These are phyloP conservation scores for Aspergillus jensenii DNA, from an alignment of 2,329 filamentous ascomycete genomes.

Conservation along the genomic window DNA sequence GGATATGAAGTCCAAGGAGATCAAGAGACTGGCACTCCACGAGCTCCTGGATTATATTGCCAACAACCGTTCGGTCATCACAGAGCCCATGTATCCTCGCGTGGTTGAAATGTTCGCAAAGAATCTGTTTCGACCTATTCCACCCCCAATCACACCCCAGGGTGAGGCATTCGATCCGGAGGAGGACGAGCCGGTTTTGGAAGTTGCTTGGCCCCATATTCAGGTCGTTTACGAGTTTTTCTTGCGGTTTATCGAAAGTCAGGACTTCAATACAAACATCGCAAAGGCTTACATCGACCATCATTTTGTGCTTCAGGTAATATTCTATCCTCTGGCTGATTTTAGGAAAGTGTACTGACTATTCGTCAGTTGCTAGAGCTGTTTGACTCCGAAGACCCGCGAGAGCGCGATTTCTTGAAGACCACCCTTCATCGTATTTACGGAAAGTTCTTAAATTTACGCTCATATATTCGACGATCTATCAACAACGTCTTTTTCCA, in stretches of 20 bases:
- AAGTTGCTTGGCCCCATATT: slow-evolving; percentile 98
- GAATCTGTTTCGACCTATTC: slow-evolving; percentile 95
- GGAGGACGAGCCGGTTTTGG: slow-evolving; percentile 95
- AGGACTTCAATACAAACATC: slow-evolving; percentile 99
- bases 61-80: slow-evolving; percentile 97
- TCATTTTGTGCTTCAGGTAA: slow-evolving; percentile 82
- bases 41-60: slow-evolving; percentile 97
- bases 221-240: slow-evolving; percentile 99
- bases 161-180: slow-evolving; percentile 98
- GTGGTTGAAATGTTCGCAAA: slow-evolving; percentile 99
- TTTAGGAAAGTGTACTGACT: slow-evolving; percentile 10
- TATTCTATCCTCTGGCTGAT: neutral
- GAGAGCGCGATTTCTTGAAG: slow-evolving; percentile 96
- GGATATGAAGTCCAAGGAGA: slow-evolving; percentile 99
- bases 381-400: slow-evolving; percentile 96
- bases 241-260: slow-evolving; percentile 96
- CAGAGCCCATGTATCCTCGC: slow-evolving; percentile 96
- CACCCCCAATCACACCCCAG: slow-evolving; percentile 94
- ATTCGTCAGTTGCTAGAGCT: slow-evolving; percentile 75
- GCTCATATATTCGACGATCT: slow-evolving; percentile 94
- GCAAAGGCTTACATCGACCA: slow-evolving; percentile 99
- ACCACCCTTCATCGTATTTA: slow-evolving; percentile 98
- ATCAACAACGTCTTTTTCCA: slow-evolving; percentile 99
- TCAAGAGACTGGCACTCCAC: slow-evolving; percentile 93
- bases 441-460: slow-evolving; percentile 95